Base-by-base conservation (phyloP, 2,329 filamentous ascomycete species). In the Colletotrichum graminicola region DNA sequence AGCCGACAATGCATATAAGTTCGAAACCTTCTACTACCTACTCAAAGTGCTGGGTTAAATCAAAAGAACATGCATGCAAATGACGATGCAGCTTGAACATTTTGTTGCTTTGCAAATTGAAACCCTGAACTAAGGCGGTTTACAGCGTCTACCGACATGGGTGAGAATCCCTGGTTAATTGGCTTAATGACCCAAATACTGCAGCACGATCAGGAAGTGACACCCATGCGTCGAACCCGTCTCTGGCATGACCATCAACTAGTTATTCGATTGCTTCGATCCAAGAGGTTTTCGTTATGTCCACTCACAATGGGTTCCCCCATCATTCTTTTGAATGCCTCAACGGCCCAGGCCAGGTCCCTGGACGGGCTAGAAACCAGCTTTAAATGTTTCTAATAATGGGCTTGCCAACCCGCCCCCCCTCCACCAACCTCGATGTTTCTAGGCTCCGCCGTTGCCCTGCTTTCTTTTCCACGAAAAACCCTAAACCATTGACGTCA, bases 401-500 rank as follows among this genome's bases (percentile, higher is more conserved):
- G 8, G 10, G 16, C 23, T 29, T 32, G n/a, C 34, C 34, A 62
- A 54, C 8, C 23, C 41, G 4, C 7, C 10, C 10, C 14, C 2
- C 5, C 11, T 18, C 2, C 21, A 36, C 18, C 43, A n/a, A n/a
- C 8, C 43, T 12, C 18, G 21, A 23, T 51, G 16, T 41, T 62
- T 43, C 8, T 5, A 18, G 32, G 23, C 32, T 29, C 10, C 10
- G 23, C 23, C 12, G 11, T 23, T 16, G 18, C 18, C 23, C 23
- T 34, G 47, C 36, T 55, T 54, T 54, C 36, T 54, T 63, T n/a
- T 16, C 32, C 36, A 12, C 23, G 43, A 11, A 45, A 45, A n/a
- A 14, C 4, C 43, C 41, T 10, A 43, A 12, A 32, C 36, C 23
- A 29, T 52, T 63, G 61, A 63, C 61, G 61, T 63, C 61, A 63